Evolutionary conservation across 495 filamentous ascomycete genomes (phyloP).

Genomic region (Diplogelasinospora grovesii): DNA sequence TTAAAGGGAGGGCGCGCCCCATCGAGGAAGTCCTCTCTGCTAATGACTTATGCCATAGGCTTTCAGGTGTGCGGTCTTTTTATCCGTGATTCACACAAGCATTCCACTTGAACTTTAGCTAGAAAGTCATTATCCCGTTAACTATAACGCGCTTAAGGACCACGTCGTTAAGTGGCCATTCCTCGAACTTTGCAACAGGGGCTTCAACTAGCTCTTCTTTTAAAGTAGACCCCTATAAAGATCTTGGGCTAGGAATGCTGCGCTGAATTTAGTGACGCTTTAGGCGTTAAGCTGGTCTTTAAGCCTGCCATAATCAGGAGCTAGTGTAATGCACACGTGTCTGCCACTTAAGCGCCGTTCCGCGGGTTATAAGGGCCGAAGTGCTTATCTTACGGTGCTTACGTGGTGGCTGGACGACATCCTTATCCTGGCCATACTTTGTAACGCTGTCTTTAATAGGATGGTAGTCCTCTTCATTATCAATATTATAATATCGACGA

Average conservation of each 20-base stretch:
- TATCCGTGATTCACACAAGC: conserved; percentile 9
- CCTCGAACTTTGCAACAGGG: conserved; percentile 1
- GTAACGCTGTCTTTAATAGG: conserved; percentile 7
- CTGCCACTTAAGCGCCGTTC: conserved; percentile 10
- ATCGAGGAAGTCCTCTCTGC: conserved; percentile 12
- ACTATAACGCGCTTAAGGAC: conserved; percentile 1
- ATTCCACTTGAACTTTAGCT: conserved; percentile 7
- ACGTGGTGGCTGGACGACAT: conserved; percentile 3
- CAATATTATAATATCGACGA: conserved; percentile 7
- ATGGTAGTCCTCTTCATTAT: conserved; percentile 8
- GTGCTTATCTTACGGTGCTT: conserved; percentile 7
- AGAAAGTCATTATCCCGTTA: background rate
- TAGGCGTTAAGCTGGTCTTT: conserved; percentile 1
- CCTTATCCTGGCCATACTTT: conserved; percentile 5
- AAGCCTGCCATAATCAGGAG: conserved; percentile 3
- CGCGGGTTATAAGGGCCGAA: conserved; percentile 2
- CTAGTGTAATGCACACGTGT: conserved; percentile 5
- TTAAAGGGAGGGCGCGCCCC: conserved; percentile 10
- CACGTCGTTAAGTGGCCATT: conserved; percentile 2
- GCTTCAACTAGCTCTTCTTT: conserved; percentile 1
- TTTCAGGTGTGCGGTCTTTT: conserved; percentile 5
- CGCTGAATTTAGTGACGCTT: conserved; percentile 2
- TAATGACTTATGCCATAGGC: conserved; percentile 9
- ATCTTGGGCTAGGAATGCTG: conserved; percentile 4
- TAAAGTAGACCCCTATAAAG: conserved; percentile 2